Evolutionary conservation across 495 filamentous ascomycete species (phyloP).

Genomic region (Polyplosphaeria fusca): DNA sequence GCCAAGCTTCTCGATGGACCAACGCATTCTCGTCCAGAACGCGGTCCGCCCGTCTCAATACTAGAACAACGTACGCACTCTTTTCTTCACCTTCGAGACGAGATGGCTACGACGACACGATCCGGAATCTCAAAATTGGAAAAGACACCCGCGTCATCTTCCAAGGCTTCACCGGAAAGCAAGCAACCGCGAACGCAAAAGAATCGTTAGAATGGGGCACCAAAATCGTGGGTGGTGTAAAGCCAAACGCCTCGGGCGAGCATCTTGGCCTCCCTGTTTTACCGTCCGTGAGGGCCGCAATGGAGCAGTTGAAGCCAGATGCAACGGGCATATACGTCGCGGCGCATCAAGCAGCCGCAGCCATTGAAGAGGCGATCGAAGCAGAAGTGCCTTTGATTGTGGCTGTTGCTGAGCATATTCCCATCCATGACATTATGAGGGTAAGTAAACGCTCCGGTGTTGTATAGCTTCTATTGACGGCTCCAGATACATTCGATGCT

Average conservation of each 20-base stretch:
- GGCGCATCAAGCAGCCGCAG: constrained; percentile 68
- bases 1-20: too few relatives aligned
- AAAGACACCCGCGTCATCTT: constrained; percentile 77
- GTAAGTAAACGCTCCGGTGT: constrained; percentile 47
- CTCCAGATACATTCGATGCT: constrained; percentile 72
- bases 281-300: constrained; percentile 68
- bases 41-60: too few relatives aligned
- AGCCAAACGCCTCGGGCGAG: constrained; percentile 69
- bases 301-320: constrained; percentile 72
- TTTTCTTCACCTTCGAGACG: constrained; percentile 47
- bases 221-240: constrained; percentile 83
- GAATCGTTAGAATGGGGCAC: constrained; percentile 84
- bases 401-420: constrained; percentile 88
- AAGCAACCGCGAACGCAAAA: constrained; percentile 78
- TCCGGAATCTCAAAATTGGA: constrained; percentile 73
- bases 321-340: constrained; percentile 86
- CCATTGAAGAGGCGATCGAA: constrained; percentile 86
- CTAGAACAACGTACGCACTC: not conserved
- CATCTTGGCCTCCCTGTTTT: constrained; percentile 80
- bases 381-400: constrained; percentile 85
- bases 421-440: constrained; percentile 77
- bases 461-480: constrained; percentile 15
- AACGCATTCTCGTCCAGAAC: too few relatives aligned
- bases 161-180: constrained; percentile 78
- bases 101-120: constrained; percentile 58